These are phyloP conservation scores for slime mould (Dictyostelium discoideum) DNA, from an alignment of 78 protist genomes.

Conservation along the genomic window dicty_2.7 NC_007088.5:6207001-6207500, in stretches of 20 bases:
- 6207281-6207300: slow-evolving; percentile 32
- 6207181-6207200: slow-evolving; percentile 64
- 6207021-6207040: slow-evolving; percentile 12
- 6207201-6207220: slow-evolving; percentile 73
- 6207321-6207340: neutral
- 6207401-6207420: neutral
- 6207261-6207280: slow-evolving; percentile 57
- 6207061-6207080: slow-evolving; percentile 1
- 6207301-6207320: neutral
- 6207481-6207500: slow-evolving; percentile 70
- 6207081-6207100: slow-evolving; percentile 42
- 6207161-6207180: slow-evolving; percentile 63
- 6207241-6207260: slow-evolving; percentile 54
- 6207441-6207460: slow-evolving; percentile 48
- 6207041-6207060: neutral
- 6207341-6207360: neutral
- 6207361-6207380: neutral
- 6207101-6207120: slow-evolving; percentile 14
- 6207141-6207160: slow-evolving; percentile 61
- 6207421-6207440: slow-evolving; percentile 1
- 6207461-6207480: slow-evolving; percentile 67
- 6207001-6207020: neutral
- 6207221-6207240: slow-evolving; percentile 66
- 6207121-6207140: neutral
- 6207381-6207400: neutral